Percentiles rank a stretch among this genome's conserved stretches.
These are phyloP conservation scores for Rhizopogon vulgaris DNA, from an alignment of 768 basidiomycete genomes.

Conservation along the genomic window DNA sequence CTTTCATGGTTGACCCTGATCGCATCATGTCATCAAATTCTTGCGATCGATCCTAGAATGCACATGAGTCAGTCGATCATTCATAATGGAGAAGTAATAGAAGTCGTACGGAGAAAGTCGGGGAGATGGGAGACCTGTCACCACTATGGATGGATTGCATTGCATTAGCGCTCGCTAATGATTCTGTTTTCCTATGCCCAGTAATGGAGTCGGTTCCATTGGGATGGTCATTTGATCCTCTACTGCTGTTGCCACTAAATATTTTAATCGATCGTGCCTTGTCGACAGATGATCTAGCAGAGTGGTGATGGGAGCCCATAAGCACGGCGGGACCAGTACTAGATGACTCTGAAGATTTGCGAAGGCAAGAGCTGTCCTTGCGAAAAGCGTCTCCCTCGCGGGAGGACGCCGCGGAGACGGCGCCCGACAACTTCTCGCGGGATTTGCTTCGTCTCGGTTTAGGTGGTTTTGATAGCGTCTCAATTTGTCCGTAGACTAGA, in stretches of 20 bases:
- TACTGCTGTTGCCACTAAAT: slow-evolving; percentile 34
- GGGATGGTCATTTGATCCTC: slow-evolving; percentile 34
- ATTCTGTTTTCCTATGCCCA: slow-evolving; percentile 51
- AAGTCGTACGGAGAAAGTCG: slow-evolving; percentile 27
- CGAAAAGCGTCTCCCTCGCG: slow-evolving; percentile 19
- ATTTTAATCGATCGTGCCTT: slow-evolving; percentile 58
- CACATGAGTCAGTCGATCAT: slow-evolving; percentile 1
- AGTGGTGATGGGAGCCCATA: slow-evolving; percentile 12
- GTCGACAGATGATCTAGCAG: slow-evolving; percentile 56
- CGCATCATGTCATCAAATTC: slow-evolving; percentile 94
- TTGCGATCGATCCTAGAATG: slow-evolving; percentile 48
- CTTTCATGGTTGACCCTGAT: slow-evolving; percentile 87
- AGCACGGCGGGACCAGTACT: slow-evolving; percentile 9
- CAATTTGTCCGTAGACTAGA: slow-evolving; percentile 76
- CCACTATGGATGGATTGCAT: slow-evolving; percentile 30
- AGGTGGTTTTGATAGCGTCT: slow-evolving; percentile 52
- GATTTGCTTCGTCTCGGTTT: slow-evolving; percentile 66
- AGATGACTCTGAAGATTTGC: slow-evolving; percentile 36
- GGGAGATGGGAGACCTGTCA: slow-evolving; percentile 29
- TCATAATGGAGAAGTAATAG: background rate
- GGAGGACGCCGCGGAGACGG: slow-evolving; percentile 32
- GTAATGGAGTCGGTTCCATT: slow-evolving; percentile 37
- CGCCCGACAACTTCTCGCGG: slow-evolving; percentile 44
- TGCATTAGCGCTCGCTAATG: slow-evolving; percentile 44
- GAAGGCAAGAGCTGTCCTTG: slow-evolving; percentile 17